Evolutionary conservation across 2,329 filamentous ascomycete species (phyloP), one percentile per base, ranked within the genome.

Genomic region (Aureobasidium sp.): DNA sequence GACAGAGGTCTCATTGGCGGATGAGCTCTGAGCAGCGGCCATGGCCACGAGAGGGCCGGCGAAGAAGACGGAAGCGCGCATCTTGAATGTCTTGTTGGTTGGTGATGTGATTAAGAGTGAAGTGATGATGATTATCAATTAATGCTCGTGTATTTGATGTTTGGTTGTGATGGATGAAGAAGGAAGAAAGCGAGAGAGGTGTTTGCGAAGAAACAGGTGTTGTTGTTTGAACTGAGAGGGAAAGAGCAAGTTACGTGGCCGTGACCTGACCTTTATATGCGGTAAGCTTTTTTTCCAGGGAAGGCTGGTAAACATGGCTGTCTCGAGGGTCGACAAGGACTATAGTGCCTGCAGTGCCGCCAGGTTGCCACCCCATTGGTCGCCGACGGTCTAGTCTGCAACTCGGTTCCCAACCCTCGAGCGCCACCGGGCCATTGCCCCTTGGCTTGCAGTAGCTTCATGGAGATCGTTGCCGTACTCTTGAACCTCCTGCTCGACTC

Each of bases 21-120:
- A 7, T 3, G 66, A 67, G 61, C 66, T 67, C 66, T 77, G 74
- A 37, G 75, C 75, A 62, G 73, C 67, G 47, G 72, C 78, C 55
- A 76, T 69, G 61, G 74, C 78, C 65, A 70, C 74, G 72, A 74
- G 77, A 67, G 70, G 77, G 72, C 67, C 74, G 65, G 67, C 60
- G 68, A 78, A 63, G 70, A 80, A 63, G 66, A 76, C 65, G 36
- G 76, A 75, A 70, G 72, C 70, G 72, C 76, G 79, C 78, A 81
- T 81, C 39, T 70, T 77, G 73, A 69, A 63, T n/a, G 7, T 61
- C 16, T 44, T 36, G 39, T 25, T 54, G 42, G 32, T 37, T n/a
- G 55, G 16, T 50, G 16, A 21, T 21, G 57, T 49, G 44, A 47
- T 59, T 37, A 30, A 34, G 14, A 30, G 21, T 21, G 1, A 21